phyloP scores from a whole-genome alignment of 192 early-diverging fungal genomes.

The Anaeromyces robustus region DNA sequence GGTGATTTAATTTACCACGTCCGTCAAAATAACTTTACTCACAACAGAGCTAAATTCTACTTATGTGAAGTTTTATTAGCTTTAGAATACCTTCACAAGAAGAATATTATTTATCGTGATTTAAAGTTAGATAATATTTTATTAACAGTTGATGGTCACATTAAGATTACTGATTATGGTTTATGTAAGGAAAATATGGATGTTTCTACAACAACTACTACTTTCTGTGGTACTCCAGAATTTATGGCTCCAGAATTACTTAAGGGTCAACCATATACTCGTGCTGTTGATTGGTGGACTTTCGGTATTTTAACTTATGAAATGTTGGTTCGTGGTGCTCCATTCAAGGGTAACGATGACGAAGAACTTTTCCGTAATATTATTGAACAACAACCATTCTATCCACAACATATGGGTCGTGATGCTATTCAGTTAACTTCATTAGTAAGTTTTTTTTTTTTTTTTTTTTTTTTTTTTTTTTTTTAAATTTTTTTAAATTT shows the following conservation, averaged over 20 bases:
- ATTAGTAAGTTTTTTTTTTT: background rate
- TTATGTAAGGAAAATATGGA: slow-evolving; percentile 95
- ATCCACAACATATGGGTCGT: slow-evolving; percentile 82
- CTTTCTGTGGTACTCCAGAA: slow-evolving; percentile 96
- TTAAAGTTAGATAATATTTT: slow-evolving; percentile 74
- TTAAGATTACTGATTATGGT: slow-evolving; percentile 98
- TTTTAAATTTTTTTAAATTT: too few relatives aligned
- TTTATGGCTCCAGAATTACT: slow-evolving; percentile 99
- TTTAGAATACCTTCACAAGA: slow-evolving; percentile 88
- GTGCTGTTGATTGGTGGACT: slow-evolving; percentile 99
- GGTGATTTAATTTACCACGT: slow-evolving; percentile 99
- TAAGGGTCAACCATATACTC: slow-evolving; percentile 81
- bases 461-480: background rate
- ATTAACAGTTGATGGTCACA: slow-evolving; percentile 77
- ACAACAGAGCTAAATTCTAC: slow-evolving; percentile 88
- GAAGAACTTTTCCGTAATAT: slow-evolving; percentile 98
- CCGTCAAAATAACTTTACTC: slow-evolving; percentile 69
- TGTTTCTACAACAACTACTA: slow-evolving; percentile 72
- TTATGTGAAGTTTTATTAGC: slow-evolving; percentile 89
- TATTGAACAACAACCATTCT: slow-evolving; percentile 84
- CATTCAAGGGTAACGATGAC: slow-evolving; percentile 89
- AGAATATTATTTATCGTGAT: slow-evolving; percentile 73
- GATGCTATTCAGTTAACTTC: slow-evolving; percentile 51
- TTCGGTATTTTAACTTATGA: slow-evolving; percentile 82
- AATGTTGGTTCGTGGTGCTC: slow-evolving; percentile 75